Evolutionary conservation across 1,284 basidiomycete genomes (phyloP).

Genomic region (Singerocomus rubriflavus): DNA sequence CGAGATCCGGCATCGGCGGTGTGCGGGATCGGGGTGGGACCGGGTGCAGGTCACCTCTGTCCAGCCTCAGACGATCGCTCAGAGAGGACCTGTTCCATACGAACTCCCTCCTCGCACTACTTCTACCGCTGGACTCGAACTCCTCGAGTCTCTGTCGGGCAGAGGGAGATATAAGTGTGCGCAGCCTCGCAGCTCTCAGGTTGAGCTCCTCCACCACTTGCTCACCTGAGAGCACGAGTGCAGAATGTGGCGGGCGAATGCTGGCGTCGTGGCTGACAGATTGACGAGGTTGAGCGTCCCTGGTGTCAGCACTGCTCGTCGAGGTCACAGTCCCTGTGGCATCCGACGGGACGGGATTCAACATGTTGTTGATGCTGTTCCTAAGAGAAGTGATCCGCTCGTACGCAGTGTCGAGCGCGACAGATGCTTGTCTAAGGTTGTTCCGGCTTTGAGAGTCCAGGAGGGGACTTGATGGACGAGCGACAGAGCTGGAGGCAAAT

Average conservation of each 20-base stretch:
- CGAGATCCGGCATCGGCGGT: constrained; percentile 31
- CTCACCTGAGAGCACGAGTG: constrained; percentile 32
- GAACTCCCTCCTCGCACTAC: constrained; percentile 18
- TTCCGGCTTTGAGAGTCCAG: constrained; percentile 29
- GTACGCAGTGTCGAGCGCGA: constrained; percentile 49
- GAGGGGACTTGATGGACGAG: constrained; percentile 15
- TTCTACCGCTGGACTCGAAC: constrained; percentile 24
- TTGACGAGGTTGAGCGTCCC: constrained; percentile 10
- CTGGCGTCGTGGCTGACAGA: constrained; percentile 18
- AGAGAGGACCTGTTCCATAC: constrained; percentile 23
- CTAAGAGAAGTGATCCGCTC: constrained; percentile 50
- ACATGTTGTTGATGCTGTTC: constrained; percentile 39
- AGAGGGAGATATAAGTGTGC: constrained; percentile 28
- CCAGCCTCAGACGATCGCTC: constrained; percentile 11
- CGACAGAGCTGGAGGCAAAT: constrained; percentile 5
- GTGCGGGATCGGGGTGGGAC: constrained; percentile 23
- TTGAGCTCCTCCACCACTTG: constrained; percentile 28
- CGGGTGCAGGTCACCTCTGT: constrained; percentile 14
- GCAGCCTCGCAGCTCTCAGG: constrained; percentile 25
- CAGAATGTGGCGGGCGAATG: constrained; percentile 35
- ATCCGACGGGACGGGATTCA: constrained; percentile 34
- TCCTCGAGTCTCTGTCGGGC: constrained; percentile 33
- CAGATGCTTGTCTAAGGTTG: constrained; percentile 45
- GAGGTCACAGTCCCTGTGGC: constrained; percentile 6
- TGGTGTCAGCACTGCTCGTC: constrained; percentile 5